Percentiles rank a stretch among this genome's conserved stretches.
These are phyloP conservation scores for Reutealis trisperma DNA, from an alignment of 345 rosid genomes.

Conservation along the genomic window DNA sequence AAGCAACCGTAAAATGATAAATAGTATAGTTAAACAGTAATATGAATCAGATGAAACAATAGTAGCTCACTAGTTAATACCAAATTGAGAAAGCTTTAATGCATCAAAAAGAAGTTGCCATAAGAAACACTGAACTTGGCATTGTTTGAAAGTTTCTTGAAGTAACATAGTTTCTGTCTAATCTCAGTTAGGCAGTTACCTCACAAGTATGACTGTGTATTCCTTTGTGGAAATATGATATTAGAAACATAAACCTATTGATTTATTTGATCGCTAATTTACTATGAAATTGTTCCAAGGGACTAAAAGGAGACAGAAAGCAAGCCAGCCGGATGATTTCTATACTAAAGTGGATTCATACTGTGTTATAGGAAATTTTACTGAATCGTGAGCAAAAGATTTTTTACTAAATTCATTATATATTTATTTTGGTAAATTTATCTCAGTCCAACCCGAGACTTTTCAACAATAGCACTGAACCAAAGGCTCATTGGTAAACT, in stretches of 20 bases:
- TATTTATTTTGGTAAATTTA: no score
- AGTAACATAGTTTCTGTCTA: not conserved
- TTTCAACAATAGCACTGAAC: no score
- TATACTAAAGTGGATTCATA: not conserved
- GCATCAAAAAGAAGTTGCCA: not conserved
- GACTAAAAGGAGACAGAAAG: not conserved
- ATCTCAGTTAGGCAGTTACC: not conserved
- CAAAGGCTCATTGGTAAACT: not conserved
- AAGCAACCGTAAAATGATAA: constrained; percentile 14
- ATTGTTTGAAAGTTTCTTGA: not conserved
- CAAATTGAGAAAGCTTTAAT: no score
- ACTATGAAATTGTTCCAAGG: not conserved
- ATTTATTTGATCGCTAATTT: not conserved
- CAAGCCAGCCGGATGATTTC: not conserved
- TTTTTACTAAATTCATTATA: no score
- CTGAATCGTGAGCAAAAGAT: no score
- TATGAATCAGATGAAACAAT: not conserved
- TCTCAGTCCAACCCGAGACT: no score
- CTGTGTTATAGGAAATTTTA: not conserved
- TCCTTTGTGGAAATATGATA: not conserved
- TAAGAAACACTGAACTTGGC: not conserved
- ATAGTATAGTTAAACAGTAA: not conserved
- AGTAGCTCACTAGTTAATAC: not conserved
- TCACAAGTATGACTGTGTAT: not conserved
- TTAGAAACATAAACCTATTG: not conserved